A percentile compares a stretch with the other conserved stretches of the same genome.
Evolutionary conservation across 129 eudicot species (phyloP).

Genomic region (Rutidosis leptorrhynchoides): DNA sequence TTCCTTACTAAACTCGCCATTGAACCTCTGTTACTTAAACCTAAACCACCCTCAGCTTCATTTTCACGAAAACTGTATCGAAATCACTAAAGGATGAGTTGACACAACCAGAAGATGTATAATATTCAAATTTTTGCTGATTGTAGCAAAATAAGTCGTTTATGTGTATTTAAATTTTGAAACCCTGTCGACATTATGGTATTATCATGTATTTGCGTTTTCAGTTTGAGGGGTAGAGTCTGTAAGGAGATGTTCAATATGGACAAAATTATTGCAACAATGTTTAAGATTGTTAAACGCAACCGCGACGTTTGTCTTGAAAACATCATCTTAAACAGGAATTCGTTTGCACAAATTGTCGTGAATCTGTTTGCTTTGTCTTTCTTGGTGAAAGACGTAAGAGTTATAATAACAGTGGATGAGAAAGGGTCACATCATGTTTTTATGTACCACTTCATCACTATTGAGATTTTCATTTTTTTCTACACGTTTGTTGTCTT

Average conservation of each 20-base stretch:
- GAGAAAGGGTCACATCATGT: constrained; percentile 46
- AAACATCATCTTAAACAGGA: constrained; percentile 40
- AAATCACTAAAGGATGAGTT: constrained; percentile 12
- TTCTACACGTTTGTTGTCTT: not conserved
- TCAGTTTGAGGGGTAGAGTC: constrained; percentile 30
- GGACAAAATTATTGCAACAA: constrained; percentile 38
- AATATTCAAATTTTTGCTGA: not conserved
- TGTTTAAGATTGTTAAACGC: constrained; percentile 43
- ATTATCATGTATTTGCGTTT: not conserved
- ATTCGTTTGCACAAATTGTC: constrained; percentile 56
- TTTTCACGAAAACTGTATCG: constrained; percentile 23
- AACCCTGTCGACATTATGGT: not conserved
- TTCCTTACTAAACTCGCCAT: too few relatives aligned
- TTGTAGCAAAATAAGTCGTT: not conserved
- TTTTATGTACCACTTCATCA: constrained; percentile 32
- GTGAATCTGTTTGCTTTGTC: constrained; percentile 66
- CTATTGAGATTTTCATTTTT: not conserved
- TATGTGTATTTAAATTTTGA: not conserved
- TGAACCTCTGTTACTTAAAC: constrained; percentile 39
- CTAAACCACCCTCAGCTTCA: constrained; percentile 31
- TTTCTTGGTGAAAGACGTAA: constrained; percentile 58
- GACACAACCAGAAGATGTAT: constrained; percentile 48
- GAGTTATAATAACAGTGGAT: constrained; percentile 44
- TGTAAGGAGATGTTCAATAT: constrained; percentile 36
- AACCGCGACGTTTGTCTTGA: constrained; percentile 44